Percentiles rank a stretch among this genome's conserved stretches.
These are phyloP conservation scores for Theobroma grandiflorum DNA, from an alignment of 441 rosid species.

Conservation along the genomic window DNA sequence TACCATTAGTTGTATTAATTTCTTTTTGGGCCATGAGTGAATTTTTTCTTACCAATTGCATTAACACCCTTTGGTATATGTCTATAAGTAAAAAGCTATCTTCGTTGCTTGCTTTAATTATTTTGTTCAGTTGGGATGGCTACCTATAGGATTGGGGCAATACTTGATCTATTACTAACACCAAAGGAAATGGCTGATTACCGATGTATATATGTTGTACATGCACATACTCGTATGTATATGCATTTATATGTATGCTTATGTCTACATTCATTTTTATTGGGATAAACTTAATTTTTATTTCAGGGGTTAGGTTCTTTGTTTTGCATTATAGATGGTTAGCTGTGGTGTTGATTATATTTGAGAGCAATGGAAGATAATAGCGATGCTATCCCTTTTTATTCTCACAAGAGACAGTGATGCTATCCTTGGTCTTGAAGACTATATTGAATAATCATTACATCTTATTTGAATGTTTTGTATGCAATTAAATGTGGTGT, in stretches of 20 bases:
- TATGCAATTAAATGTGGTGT: background rate
- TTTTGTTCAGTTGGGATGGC: background rate
- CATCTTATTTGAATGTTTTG: background rate
- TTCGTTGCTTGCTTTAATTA: background rate
- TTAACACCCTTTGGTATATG: background rate
- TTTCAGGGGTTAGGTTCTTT: background rate
- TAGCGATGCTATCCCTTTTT: background rate
- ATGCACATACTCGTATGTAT: background rate
- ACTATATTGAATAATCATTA: background rate
- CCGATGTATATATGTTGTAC: background rate
- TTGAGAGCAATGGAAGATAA: background rate
- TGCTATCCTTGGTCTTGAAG: background rate
- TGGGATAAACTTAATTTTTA: background rate
- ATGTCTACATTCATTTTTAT: background rate
- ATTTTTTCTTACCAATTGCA: constrained; percentile 15
- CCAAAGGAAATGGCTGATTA: background rate
- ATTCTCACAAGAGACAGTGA: background rate
- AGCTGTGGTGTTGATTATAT: background rate
- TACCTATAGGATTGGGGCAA: background rate
- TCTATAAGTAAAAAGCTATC: background rate
- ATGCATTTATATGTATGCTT: background rate
- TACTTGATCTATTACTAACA: background rate
- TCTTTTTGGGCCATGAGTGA: constrained; percentile 29
- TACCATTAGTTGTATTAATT: constrained; percentile 39
- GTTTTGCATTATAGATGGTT: background rate